Evolutionary conservation across 257 asterid species (phyloP).

Genomic region (Haberlea rhodopensis): DNA sequence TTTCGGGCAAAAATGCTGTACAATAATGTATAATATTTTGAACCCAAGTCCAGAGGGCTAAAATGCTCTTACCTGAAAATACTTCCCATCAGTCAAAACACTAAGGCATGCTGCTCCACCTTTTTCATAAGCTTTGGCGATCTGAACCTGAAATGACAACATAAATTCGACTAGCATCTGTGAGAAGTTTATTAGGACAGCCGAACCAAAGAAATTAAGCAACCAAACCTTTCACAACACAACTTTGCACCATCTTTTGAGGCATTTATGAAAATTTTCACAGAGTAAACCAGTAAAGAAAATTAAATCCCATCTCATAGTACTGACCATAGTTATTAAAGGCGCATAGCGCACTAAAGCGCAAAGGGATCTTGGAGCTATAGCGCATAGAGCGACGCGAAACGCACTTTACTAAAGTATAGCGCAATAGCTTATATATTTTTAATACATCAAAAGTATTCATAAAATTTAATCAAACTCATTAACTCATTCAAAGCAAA

Average conservation of each 20-base stretch:
- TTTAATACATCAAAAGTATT: too few relatives aligned
- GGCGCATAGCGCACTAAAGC: too few relatives aligned
- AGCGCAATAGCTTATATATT: too few relatives aligned
- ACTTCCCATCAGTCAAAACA: slow-evolving; percentile 80
- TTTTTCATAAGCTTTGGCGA: slow-evolving; percentile 89
- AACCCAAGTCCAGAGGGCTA: background rate
- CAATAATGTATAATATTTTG: background rate
- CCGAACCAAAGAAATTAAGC: slow-evolving; percentile 2
- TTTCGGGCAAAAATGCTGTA: slow-evolving; percentile 4
- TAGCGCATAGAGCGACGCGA: too few relatives aligned
- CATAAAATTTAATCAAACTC: too few relatives aligned
- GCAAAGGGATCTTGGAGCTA: too few relatives aligned
- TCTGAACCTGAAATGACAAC: slow-evolving; percentile 54
- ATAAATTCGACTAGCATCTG: background rate
- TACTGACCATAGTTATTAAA: too few relatives aligned
- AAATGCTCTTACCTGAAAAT: slow-evolving; percentile 56
- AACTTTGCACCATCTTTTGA: background rate
- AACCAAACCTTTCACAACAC: background rate
- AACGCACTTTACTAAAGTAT: too few relatives aligned
- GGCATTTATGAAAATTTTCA: too few relatives aligned
- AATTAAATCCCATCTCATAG: too few relatives aligned
- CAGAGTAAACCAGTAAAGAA: too few relatives aligned
- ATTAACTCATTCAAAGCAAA: too few relatives aligned
- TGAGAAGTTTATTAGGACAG: background rate
- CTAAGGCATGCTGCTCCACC: slow-evolving; percentile 97